These are phyloP conservation scores for Onygenales sp. DNA, from an alignment of 2,329 filamentous ascomycete genomes.

Conservation along the genomic window DNA sequence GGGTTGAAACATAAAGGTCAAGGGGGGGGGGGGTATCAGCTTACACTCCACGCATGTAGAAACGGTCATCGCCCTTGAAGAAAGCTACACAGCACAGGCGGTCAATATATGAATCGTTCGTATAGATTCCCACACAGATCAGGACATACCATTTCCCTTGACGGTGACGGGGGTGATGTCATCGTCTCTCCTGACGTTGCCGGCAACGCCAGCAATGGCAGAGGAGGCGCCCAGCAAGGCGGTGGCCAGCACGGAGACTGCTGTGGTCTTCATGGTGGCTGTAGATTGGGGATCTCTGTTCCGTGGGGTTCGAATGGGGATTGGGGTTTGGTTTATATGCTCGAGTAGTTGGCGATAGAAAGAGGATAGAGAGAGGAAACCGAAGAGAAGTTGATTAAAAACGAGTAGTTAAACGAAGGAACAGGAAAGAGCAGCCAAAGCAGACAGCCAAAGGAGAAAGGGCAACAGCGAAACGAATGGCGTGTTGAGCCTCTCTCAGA, in stretches of 20 bases:
- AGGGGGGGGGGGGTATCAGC: not conserved
- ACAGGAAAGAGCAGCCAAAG: slow-evolving; percentile 14
- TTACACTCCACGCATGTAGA: slow-evolving; percentile 41
- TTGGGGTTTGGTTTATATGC: not conserved
- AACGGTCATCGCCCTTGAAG: slow-evolving; percentile 51
- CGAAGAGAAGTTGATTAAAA: slow-evolving; percentile 3
- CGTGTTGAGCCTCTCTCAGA: slow-evolving; percentile 11
- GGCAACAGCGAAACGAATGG: slow-evolving; percentile 14
- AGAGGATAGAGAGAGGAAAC: slow-evolving; percentile 4
- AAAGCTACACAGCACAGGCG: slow-evolving; percentile 39
- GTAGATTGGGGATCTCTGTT: not conserved
- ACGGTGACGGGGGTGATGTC: slow-evolving; percentile 49
- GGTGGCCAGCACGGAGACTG: slow-evolving; percentile 37
- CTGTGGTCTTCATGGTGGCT: slow-evolving; percentile 45
- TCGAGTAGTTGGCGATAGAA: not conserved
- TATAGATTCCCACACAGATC: not conserved
- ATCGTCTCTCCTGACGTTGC: slow-evolving; percentile 31
- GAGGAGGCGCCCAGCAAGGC: slow-evolving; percentile 38
- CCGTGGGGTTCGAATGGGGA: no score
- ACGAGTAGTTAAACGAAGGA: slow-evolving; percentile 8
- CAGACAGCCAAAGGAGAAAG: slow-evolving; percentile 17
- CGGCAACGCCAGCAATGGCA: slow-evolving; percentile 36
- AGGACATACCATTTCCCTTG: slow-evolving; percentile 48
- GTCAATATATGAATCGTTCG: not conserved
- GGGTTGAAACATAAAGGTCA: not conserved